These are phyloP conservation scores for Vitis hybrid DNA, from an alignment of 177 flowering plant species.

Conservation along the genomic window DNA sequence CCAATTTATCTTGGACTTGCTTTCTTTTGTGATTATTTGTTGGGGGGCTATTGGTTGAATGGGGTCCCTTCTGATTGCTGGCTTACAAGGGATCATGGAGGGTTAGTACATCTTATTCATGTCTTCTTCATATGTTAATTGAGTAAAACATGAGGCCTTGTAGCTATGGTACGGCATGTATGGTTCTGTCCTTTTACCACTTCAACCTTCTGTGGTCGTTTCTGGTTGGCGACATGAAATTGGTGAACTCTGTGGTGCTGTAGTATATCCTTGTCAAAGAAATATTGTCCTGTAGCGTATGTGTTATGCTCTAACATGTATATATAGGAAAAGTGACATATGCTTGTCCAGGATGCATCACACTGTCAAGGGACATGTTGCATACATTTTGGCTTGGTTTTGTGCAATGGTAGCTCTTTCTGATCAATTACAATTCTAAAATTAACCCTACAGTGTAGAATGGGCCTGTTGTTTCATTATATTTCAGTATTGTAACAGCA, in stretches of 20 bases:
- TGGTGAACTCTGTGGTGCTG: conserved; percentile 12
- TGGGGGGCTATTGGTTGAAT: conserved; percentile 10
- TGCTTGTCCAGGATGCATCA: neutral
- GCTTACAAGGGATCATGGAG: conserved; percentile 14
- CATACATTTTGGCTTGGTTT: neutral
- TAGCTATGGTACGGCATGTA: conserved; percentile 17
- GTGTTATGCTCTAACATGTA: neutral
- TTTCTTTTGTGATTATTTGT: conserved; percentile 27
- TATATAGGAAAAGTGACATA: neutral
- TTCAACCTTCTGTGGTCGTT: conserved; percentile 18
- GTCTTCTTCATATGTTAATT: conserved; percentile 10
- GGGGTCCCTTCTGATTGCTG: conserved; percentile 14
- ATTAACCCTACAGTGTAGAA: too few species aligned
- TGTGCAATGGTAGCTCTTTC: neutral
- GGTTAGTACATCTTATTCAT: conserved; percentile 13
- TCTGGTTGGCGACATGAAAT: conserved; percentile 12
- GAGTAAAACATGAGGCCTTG: conserved; percentile 10
- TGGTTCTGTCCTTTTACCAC: conserved; percentile 17
- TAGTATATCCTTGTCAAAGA: conserved; percentile 14
- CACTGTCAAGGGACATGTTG: conserved; percentile 1
- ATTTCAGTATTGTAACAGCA: too few species aligned
- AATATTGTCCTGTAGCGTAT: neutral
- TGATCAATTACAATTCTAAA: neutral
- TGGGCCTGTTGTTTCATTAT: too few species aligned
- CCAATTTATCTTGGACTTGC: conserved; percentile 14